Percentiles rank a stretch among this genome's conserved stretches.
Evolutionary conservation across 2,329 filamentous ascomycete species (phyloP).

Genomic region (Fusarium tjaetaba): DNA sequence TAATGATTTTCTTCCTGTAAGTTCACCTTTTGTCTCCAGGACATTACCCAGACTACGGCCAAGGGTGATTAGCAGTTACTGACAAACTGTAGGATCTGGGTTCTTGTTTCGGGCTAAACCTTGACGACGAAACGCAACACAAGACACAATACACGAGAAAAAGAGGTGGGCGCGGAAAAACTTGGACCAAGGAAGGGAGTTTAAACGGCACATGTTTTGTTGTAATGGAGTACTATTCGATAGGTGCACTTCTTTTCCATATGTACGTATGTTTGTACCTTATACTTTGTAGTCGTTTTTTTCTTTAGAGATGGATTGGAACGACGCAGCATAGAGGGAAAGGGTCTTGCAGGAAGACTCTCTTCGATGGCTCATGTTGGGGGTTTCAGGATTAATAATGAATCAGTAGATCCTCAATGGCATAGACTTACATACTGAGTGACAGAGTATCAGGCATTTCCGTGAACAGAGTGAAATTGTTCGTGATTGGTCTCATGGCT

Average conservation of each 20-base stretch:
- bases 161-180: slow-evolving; percentile 23
- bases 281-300: slow-evolving; percentile 33
- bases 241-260: slow-evolving; percentile 33
- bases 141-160: slow-evolving; percentile 14
- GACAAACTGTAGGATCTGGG: slow-evolving; percentile 49
- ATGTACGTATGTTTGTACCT: slow-evolving; percentile 32
- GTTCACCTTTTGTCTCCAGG: slow-evolving; percentile 37
- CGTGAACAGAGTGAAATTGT: not conserved
- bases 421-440: not conserved
- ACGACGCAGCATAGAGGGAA: slow-evolving; percentile 20
- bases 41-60: not conserved
- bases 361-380: slow-evolving; percentile 13
- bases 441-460: not conserved
- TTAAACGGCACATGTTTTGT: slow-evolving; percentile 37
- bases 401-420: slow-evolving; percentile 23
- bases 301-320: slow-evolving; percentile 22
- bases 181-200: slow-evolving; percentile 14
- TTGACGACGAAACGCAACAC: not conserved
- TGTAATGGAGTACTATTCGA: slow-evolving; percentile 38
- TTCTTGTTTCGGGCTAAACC: slow-evolving; percentile 52
- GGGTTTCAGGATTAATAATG: slow-evolving; percentile 36
- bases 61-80: not conserved
- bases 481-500: not conserved
- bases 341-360: slow-evolving; percentile 1
- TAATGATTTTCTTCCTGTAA: slow-evolving; percentile 91